These are phyloP conservation scores for Ilex asprella DNA, from an alignment of 257 asterid species.

Conservation along the genomic window DNA sequence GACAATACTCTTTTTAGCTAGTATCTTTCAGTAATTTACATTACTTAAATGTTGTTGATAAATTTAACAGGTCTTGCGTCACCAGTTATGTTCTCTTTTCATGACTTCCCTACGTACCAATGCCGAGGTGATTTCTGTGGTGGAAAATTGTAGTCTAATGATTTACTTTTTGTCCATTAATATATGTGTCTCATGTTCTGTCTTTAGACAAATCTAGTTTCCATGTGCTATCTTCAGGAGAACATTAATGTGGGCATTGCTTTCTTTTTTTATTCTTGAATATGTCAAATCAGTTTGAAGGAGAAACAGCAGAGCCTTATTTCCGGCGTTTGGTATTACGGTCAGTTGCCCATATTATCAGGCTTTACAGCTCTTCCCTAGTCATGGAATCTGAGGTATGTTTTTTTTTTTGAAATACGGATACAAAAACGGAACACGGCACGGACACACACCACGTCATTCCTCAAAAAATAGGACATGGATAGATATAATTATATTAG, in stretches of 20 bases:
- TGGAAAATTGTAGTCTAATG: slow-evolving; percentile 10
- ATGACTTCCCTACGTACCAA: slow-evolving; percentile 98
- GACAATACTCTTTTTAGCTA: slow-evolving; percentile 7
- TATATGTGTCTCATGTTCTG: too few species aligned
- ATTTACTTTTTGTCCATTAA: slow-evolving; percentile 4
- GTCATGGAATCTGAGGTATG: slow-evolving; percentile 92
- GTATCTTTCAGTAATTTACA: slow-evolving; percentile 25
- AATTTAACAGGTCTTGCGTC: slow-evolving; percentile 70
- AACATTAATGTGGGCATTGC: background rate
- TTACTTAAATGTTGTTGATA: slow-evolving; percentile 6
- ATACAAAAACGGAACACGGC: background rate
- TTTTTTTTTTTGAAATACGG: slow-evolving; percentile 1
- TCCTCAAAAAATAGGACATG: too few species aligned
- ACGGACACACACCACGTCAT: too few species aligned
- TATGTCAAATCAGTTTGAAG: slow-evolving; percentile 62
- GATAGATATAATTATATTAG: too few species aligned
- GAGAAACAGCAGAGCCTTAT: slow-evolving; percentile 95
- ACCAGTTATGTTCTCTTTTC: slow-evolving; percentile 88
- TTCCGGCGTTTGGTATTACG: slow-evolving; percentile 93
- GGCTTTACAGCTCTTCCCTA: slow-evolving; percentile 91
- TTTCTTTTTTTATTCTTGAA: slow-evolving; percentile 10
- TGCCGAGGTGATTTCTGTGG: slow-evolving; percentile 62
- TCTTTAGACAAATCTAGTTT: background rate
- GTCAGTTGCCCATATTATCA: slow-evolving; percentile 87
- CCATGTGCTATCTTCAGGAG: slow-evolving; percentile 4